Evolutionary conservation across 306 rosid genomes (phyloP).

Genomic region (Adenanthera pavonina): DNA sequence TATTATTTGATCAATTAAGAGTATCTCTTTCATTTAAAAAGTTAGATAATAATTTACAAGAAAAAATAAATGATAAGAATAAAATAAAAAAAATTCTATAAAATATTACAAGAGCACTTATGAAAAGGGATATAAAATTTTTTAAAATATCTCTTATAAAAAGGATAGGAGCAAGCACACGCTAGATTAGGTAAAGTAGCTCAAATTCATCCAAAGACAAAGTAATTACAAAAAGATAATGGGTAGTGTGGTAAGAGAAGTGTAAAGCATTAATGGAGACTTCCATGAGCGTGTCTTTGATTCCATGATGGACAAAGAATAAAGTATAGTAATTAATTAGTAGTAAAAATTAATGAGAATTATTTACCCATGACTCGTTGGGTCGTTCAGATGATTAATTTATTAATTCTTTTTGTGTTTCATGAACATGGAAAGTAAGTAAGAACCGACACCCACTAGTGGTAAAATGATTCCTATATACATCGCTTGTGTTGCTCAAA

Average conservation of each 20-base stretch:
- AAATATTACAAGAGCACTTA: no score
- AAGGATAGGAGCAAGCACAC: no score
- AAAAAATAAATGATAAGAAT: no score
- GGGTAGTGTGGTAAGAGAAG: background rate
- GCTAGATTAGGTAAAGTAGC: background rate
- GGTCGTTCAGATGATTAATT: background rate
- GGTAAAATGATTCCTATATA: conserved; percentile 28
- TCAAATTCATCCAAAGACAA: background rate
- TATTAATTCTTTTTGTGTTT: conserved; percentile 9
- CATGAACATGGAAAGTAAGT: conserved; percentile 23
- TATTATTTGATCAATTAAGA: no score
- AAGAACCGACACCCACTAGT: conserved; percentile 49
- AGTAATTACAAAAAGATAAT: background rate
- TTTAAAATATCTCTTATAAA: no score
- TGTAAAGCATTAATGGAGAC: background rate
- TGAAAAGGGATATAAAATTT: no score
- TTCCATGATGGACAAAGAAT: conserved; percentile 24
- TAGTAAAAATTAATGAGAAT: background rate
- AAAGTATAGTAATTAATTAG: background rate
- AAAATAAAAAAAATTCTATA: no score
- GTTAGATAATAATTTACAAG: no score
- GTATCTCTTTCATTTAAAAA: no score
- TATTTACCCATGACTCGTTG: conserved; percentile 16
- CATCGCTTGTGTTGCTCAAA: conserved; percentile 22
- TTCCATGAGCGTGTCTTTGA: conserved; percentile 20